Evolutionary conservation across 2,329 filamentous ascomycete species (phyloP).

Genomic region (Elsinoe ampelina): DNA sequence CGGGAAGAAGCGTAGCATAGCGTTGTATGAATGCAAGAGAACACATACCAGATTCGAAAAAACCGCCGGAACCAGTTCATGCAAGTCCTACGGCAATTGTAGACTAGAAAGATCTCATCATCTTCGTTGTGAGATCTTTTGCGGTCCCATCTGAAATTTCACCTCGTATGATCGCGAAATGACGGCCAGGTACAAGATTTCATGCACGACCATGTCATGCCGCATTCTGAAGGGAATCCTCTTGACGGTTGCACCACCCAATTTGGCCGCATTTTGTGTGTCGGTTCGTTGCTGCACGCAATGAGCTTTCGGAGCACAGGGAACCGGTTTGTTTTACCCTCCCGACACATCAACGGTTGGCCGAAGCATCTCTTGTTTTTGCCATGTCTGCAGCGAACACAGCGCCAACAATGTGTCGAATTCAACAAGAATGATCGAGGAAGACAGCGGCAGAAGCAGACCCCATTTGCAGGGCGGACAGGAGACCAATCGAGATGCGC

Average conservation of each 20-base stretch:
- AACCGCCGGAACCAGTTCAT: neutral
- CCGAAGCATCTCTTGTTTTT: constrained; percentile 2
- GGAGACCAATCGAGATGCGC: constrained; percentile 10
- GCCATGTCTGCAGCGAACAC: neutral
- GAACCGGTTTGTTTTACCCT: constrained; percentile 5
- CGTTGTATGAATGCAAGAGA: constrained; percentile 5
- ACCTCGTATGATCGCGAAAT: neutral
- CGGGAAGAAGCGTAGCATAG: neutral
- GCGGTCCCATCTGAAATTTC: neutral
- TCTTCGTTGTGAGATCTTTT: neutral
- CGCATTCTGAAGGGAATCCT: too few species aligned
- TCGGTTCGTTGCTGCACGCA: constrained; percentile 1
- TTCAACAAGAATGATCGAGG: neutral
- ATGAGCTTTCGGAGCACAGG: neutral
- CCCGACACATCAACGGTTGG: neutral
- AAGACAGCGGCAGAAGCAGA: neutral
- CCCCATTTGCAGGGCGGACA: neutral
- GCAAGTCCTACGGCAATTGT: neutral
- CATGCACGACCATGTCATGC: constrained; percentile 4
- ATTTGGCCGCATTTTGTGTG: neutral
- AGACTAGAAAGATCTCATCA: neutral
- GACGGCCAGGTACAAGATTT: neutral
- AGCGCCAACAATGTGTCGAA: neutral
- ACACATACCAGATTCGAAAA: neutral
- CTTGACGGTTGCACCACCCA: neutral